phyloP scores from a whole-genome alignment of 1,284 basidiomycete genomes.

The Trichosporon sp. region DNA sequence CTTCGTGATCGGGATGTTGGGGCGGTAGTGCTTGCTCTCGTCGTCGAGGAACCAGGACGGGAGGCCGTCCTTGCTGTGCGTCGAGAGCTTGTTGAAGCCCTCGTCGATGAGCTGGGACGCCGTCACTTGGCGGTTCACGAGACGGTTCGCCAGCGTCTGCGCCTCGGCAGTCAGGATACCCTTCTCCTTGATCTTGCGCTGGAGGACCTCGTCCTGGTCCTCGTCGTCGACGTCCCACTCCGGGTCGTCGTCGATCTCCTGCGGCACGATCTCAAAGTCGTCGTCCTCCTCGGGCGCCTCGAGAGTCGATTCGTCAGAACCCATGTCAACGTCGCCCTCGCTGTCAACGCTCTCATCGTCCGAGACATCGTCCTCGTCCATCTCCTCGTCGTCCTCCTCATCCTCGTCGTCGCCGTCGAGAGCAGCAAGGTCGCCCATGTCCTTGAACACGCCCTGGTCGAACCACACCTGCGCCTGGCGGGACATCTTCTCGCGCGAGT shows the following conservation, averaged over 20 bases:
- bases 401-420: conserved; percentile 60
- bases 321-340: conserved; percentile 47
- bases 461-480: conserved; percentile 80
- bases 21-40: conserved; percentile 88
- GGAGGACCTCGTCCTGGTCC: conserved; percentile 74
- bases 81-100: conserved; percentile 91
- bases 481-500: conserved; percentile 56
- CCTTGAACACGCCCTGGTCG: conserved; percentile 88
- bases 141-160: conserved; percentile 83
- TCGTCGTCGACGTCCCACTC: conserved; percentile 79
- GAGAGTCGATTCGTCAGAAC: conserved; percentile 36
- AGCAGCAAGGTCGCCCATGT: conserved; percentile 65
- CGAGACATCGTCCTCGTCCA: conserved; percentile 53
- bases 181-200: conserved; percentile 71
- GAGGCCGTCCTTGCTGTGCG: conserved; percentile 86
- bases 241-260: conserved; percentile 65
- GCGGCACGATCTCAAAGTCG: conserved; percentile 75
- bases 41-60: conserved; percentile 98
- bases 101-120: conserved; percentile 88
- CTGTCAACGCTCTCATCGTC: conserved; percentile 40
- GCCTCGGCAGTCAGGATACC: conserved; percentile 90
- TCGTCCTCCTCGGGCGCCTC: conserved; percentile 50
- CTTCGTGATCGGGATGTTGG: conserved; percentile 95
- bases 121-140: conserved; percentile 90
- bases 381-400: conserved; percentile 55